These are phyloP conservation scores for Aspergillus neoniger DNA, from an alignment of 2,329 filamentous ascomycete species.

Conservation along the genomic window DNA sequence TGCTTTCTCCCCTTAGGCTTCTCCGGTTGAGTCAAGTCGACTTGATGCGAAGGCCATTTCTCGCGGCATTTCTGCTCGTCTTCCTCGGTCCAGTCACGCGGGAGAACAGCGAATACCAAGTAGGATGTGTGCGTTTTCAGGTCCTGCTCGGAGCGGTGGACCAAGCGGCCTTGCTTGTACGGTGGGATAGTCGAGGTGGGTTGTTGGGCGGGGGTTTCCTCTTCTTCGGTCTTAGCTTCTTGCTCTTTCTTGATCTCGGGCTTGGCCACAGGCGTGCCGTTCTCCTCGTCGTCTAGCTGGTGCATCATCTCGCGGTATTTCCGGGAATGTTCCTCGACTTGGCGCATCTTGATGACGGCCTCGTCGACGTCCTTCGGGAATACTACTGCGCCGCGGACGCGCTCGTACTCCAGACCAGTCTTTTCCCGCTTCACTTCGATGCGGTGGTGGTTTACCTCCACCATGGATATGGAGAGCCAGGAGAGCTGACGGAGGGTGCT, in stretches of 20 bases:
- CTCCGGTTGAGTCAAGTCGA: constrained; percentile 32
- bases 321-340: constrained; percentile 70
- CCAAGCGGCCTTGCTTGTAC: constrained; percentile 74
- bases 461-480: constrained; percentile 93
- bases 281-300: constrained; percentile 23
- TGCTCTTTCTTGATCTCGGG: constrained; percentile 24
- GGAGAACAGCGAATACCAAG: constrained; percentile 86
- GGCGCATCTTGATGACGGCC: constrained; percentile 70
- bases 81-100: constrained; percentile 79
- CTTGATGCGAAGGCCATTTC: constrained; percentile 65
- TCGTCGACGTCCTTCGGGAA: constrained; percentile 72
- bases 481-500: constrained; percentile 75
- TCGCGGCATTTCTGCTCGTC: constrained; percentile 71
- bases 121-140: constrained; percentile 98
- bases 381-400: constrained; percentile 65
- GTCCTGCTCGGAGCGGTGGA: constrained; percentile 81
- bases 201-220: constrained; percentile 19
- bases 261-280: constrained; percentile 25
- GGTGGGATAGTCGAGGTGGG: constrained; percentile 43
- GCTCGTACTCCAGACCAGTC: constrained; percentile 71
- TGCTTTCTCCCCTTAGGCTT: constrained; percentile 43
- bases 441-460: constrained; percentile 78
- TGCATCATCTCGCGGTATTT: constrained; percentile 58
- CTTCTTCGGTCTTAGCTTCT: constrained; percentile 29
- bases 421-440: constrained; percentile 82